Conservation (phyloP, 2,329 filamentous ascomycete genomes). For the Trichoderma polysporum region DNA sequence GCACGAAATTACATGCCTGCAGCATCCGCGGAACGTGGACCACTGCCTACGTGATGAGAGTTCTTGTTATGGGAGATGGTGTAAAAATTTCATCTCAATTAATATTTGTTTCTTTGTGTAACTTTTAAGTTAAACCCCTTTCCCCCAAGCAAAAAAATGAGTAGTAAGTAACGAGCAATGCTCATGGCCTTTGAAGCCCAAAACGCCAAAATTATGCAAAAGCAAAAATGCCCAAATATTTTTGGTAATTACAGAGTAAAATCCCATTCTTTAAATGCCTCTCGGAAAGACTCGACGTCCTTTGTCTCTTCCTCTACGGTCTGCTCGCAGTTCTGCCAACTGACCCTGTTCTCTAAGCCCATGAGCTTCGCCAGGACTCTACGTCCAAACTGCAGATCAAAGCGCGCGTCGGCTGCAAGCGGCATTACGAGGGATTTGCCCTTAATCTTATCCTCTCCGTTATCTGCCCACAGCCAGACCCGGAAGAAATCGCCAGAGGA, state of each 20-base stretch:
- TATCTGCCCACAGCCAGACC: slow-evolving; percentile 72
- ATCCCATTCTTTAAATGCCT: slow-evolving; percentile 81
- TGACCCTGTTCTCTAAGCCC: slow-evolving; percentile 70
- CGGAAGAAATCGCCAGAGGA: slow-evolving; percentile 69
- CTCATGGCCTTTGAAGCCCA: not conserved
- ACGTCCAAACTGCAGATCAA: slow-evolving; percentile 88
- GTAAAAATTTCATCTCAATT: not conserved
- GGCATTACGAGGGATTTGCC: slow-evolving; percentile 70
- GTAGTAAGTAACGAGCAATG: not conserved
- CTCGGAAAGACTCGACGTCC: slow-evolving; percentile 77
- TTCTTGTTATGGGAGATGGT: not conserved
- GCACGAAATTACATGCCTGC: too few relatives aligned
- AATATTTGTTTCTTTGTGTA: not conserved
- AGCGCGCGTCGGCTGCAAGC: slow-evolving; percentile 68
- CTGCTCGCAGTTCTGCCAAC: slow-evolving; percentile 86
- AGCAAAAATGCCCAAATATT: not conserved
- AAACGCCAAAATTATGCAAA: slow-evolving; percentile 7
- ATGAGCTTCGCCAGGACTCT: slow-evolving; percentile 86
- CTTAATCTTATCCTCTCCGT: slow-evolving; percentile 54
- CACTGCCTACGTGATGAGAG: too few relatives aligned
- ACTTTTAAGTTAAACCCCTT: not conserved
- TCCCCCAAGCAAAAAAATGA: not conserved
- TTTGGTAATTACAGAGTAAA: slow-evolving; percentile 56
- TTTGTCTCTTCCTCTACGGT: slow-evolving; percentile 72
- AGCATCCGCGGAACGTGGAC: not conserved